phyloP scores from a whole-genome alignment of 139 green algal genomes.

The Zygnema cylindricum region DNA sequence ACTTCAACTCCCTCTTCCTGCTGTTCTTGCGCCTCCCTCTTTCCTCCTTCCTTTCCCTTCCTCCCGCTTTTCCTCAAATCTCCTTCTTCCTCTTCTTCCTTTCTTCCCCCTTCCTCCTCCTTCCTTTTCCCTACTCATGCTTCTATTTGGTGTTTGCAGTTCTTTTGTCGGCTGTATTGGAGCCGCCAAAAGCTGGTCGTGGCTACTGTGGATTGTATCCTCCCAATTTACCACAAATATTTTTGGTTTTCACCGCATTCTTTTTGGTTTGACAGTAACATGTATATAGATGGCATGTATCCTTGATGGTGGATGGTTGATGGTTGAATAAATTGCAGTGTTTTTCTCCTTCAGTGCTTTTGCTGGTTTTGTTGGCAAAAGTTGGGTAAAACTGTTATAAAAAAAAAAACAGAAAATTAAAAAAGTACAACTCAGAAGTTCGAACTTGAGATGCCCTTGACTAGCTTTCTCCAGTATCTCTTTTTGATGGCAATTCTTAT shows the following conservation, averaged over 20 bases:
- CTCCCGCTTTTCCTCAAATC: too few species aligned
- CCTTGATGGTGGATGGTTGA: neutral
- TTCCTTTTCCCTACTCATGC: too few species aligned
- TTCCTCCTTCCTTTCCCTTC: too few species aligned
- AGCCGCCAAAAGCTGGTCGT: slow-evolving; percentile 12
- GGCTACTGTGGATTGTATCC: slow-evolving; percentile 4
- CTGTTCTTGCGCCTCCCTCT: too few species aligned
- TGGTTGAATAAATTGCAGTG: neutral
- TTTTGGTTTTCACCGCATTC: neutral
- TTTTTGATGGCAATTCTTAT: slow-evolving; percentile 24
- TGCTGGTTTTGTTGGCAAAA: too few species aligned
- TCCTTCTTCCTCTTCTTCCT: too few species aligned
- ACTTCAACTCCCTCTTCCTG: neutral
- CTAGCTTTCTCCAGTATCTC: slow-evolving; percentile 10
- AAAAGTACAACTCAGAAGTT: neutral
- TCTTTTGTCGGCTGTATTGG: slow-evolving; percentile 4
- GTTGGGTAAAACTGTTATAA: too few species aligned
- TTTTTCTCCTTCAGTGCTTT: neutral
- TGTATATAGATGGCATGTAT: neutral
- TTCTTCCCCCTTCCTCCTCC: too few species aligned
- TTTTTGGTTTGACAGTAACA: neutral
- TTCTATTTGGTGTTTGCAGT: neutral
- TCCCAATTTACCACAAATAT: neutral
- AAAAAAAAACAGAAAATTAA: too few species aligned
- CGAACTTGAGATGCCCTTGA: neutral